Evolutionary conservation across 768 basidiomycete genomes (phyloP).

Genomic region (Mycena floridula): DNA sequence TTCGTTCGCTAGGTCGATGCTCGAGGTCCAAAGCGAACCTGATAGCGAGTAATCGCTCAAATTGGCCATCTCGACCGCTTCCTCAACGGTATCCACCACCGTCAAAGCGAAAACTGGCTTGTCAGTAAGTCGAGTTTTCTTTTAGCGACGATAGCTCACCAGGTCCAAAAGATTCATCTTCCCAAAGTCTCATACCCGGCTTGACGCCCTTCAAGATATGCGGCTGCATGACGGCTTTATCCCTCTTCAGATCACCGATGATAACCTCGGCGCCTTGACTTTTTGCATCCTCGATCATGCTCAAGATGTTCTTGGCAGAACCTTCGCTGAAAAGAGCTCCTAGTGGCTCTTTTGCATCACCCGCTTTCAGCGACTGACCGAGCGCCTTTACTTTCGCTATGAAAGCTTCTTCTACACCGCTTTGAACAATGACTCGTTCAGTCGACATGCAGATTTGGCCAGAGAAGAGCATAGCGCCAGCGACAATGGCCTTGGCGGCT

Average conservation of each 20-base stretch:
- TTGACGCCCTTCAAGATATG: constrained; percentile 44
- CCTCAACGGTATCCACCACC: constrained; percentile 40
- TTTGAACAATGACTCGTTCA: constrained; percentile 49
- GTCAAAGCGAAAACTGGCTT: constrained; percentile 37
- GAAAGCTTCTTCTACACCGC: constrained; percentile 29
- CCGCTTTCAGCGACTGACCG: constrained; percentile 29
- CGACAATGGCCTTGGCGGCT: constrained; percentile 45
- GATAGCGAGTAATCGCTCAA: constrained; percentile 44
- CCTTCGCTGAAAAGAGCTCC: constrained; percentile 36
- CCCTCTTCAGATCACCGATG: constrained; percentile 33
- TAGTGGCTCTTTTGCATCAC: constrained; percentile 26
- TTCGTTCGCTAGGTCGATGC: constrained; percentile 35
- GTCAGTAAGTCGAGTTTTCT: no score
- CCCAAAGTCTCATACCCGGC: constrained; percentile 47
- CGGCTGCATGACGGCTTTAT: constrained; percentile 41
- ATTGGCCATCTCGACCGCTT: constrained; percentile 53
- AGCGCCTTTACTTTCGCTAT: constrained; percentile 27
- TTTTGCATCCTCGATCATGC: constrained; percentile 38
- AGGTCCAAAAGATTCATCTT: constrained; percentile 58
- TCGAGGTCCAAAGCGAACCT: constrained; percentile 46
- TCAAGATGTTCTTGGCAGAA: constrained; percentile 39
- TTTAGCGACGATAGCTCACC: no score
- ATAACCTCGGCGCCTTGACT: constrained; percentile 38
- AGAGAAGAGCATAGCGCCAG: constrained; percentile 37
- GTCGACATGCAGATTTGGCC: constrained; percentile 59